These are phyloP conservation scores for Tillandsia fasciculata DNA, from an alignment of 176 grass and related monocot species.

Conservation along the genomic window DNA sequence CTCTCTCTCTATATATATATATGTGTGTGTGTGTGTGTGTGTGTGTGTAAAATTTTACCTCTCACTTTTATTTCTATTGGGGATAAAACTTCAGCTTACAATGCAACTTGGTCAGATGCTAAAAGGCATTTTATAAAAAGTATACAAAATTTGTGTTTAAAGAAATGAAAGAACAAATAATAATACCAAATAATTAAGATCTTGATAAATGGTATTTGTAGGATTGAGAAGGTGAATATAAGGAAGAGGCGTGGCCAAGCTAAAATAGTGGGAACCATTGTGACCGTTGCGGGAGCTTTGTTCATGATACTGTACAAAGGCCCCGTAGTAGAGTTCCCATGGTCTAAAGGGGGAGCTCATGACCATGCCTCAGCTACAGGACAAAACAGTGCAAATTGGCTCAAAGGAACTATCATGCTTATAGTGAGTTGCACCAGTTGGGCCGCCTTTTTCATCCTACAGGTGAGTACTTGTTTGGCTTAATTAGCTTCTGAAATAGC, in stretches of 20 bases:
- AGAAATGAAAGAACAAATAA: too few species aligned
- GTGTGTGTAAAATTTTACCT: too few species aligned
- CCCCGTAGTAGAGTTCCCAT: constrained; percentile 51
- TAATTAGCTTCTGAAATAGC: too few species aligned
- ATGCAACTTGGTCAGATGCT: too few species aligned
- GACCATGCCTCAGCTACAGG: background rate
- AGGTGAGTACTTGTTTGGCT: constrained; percentile 20
- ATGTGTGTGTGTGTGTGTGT: too few species aligned
- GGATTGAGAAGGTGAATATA: constrained; percentile 67
- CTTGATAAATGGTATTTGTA: background rate
- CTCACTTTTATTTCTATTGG: too few species aligned
- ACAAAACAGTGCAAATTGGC: constrained; percentile 23
- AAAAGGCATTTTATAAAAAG: too few species aligned
- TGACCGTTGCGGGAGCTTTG: constrained; percentile 64
- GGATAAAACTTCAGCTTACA: too few species aligned
- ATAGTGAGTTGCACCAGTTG: constrained; percentile 55
- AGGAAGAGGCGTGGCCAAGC: constrained; percentile 64
- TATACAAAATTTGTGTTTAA: too few species aligned
- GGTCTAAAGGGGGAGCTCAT: constrained; percentile 48
- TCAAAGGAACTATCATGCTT: constrained; percentile 57
- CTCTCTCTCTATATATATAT: too few species aligned
- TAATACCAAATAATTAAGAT: too few species aligned
- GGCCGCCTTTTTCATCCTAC: constrained; percentile 77
- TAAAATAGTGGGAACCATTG: constrained; percentile 59
- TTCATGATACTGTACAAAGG: constrained; percentile 88